These are phyloP conservation scores for Gentiana dahurica DNA, from an alignment of 257 asterid genomes.

Conservation along the genomic window DNA sequence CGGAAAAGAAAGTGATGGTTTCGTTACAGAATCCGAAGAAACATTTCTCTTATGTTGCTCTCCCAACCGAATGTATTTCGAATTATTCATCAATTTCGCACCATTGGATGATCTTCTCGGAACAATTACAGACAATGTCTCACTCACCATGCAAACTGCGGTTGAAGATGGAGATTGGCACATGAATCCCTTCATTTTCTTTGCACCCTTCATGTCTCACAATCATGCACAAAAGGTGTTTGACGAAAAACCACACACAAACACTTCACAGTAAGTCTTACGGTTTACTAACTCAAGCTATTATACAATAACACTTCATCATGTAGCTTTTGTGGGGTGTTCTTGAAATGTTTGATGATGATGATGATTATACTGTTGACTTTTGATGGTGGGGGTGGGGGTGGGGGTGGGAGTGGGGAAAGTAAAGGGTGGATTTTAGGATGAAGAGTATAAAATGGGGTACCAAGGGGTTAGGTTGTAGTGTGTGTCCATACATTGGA, in stretches of 20 bases:
- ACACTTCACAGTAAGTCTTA: slow-evolving; percentile 12
- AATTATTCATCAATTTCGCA: slow-evolving; percentile 11
- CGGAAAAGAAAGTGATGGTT: slow-evolving; percentile 6
- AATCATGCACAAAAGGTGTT: no score
- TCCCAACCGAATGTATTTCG: slow-evolving; percentile 21
- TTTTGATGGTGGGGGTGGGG: not conserved
- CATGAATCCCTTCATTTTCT: slow-evolving; percentile 58
- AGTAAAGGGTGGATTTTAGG: no score
- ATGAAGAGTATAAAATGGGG: no score
- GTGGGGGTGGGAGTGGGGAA: not conserved
- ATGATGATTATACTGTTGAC: no score
- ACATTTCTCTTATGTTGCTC: slow-evolving; percentile 9
- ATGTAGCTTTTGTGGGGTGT: not conserved
- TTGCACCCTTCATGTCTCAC: slow-evolving; percentile 18
- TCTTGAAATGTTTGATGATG: not conserved
- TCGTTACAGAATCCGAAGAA: not conserved
- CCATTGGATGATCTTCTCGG: slow-evolving; percentile 18
- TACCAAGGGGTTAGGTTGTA: no score
- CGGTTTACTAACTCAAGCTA: no score
- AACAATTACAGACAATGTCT: slow-evolving; percentile 29
- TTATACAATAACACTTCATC: no score
- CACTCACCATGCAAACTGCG: slow-evolving; percentile 50
- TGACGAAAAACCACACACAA: no score
- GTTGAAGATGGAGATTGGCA: slow-evolving; percentile 47
- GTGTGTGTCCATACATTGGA: slow-evolving; percentile 5